Conservation (phyloP, 1,284 basidiomycete genomes). For the Ceratobasidium sp. region DNA sequence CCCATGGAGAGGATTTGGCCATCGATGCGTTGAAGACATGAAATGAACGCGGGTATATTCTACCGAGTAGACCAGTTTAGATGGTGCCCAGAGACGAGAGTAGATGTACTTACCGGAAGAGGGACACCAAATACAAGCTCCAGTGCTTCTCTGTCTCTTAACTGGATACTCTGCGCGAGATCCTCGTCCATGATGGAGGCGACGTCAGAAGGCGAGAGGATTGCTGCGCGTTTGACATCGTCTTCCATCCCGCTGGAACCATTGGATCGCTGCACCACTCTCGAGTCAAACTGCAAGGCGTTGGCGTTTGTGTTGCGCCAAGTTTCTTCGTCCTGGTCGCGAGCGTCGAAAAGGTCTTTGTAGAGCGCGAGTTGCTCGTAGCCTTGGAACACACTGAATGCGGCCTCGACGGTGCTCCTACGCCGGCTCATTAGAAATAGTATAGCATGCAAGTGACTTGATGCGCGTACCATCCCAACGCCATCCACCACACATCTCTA, state of each 20-base stretch:
- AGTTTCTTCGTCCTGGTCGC: conserved; percentile 34
- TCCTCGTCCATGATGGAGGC: conserved; percentile 55
- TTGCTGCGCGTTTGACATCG: conserved; percentile 8
- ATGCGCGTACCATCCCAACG: conserved; percentile 62
- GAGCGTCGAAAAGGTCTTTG: conserved; percentile 32
- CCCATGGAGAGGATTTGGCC: conserved; percentile 72
- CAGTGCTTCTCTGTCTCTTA: conserved; percentile 51
- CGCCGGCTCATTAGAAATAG: neutral
- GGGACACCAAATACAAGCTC: conserved; percentile 77
- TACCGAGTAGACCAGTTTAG: conserved; percentile 47
- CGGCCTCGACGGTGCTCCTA: conserved; percentile 64
- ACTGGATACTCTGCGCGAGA: conserved; percentile 64
- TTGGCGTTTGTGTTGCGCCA: conserved; percentile 9
- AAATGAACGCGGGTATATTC: conserved; percentile 77
- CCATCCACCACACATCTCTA: conserved; percentile 72
- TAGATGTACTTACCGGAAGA: conserved; percentile 62
- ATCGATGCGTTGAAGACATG: conserved; percentile 74
- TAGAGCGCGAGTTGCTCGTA: conserved; percentile 57
- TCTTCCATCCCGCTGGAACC: conserved; percentile 5
- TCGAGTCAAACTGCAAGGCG: conserved; percentile 10
- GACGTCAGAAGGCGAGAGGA: conserved; percentile 6
- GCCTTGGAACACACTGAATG: conserved; percentile 68
- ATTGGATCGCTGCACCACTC: neutral
- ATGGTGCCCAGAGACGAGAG: neutral
- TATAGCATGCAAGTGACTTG: neutral